Evolutionary conservation across 2,329 filamentous ascomycete species (phyloP), one percentile per base, ranked within the genome.

Genomic region (Akanthomyces muscarius): DNA sequence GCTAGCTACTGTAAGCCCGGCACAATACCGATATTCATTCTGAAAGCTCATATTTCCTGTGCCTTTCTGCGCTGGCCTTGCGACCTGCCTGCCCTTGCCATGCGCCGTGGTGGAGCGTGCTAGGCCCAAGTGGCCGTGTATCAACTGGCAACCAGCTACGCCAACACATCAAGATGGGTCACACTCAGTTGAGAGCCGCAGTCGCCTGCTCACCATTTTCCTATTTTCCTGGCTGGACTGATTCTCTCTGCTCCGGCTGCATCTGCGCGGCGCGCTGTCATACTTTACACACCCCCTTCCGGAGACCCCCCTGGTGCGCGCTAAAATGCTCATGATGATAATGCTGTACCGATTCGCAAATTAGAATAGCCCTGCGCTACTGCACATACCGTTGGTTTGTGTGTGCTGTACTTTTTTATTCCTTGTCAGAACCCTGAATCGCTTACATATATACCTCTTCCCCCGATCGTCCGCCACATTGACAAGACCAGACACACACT

Each of bases 91-190:
- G 51, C 42, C 64, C 62, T 64, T 69, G 74, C 75, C 76, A 78
- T 80, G 77, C 82, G 79, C 78, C 75, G 77, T 76, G 76, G 84
- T 87, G 84, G 85, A 85, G 83, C 81, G 82, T 80, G 77, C 79
- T 85, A 84, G 83, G 82, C 79, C 82, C 80, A 71, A 82, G 80
- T 80, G 79, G 77, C 78, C 83, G 81, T 81, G 38, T 81, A 86
- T 87, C 83, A 87, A 93, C 88, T 94, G 90, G 90, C 85, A 85
- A 86, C 83, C 83, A 89, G 83, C 82, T 81, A 88, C 88, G 91
- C 91, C 92, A 96, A 83, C 91, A 89, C 92, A 96, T 92, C 91
- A 90, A 81, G 79, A 86, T 85, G 84, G 85, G 84, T 86, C 84
- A 84, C 84, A 85, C 83, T 83, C 77, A 83, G 71, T 69, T 67